Conservation (phyloP, 192 early-diverging fungal species). For the Coemansia sp. region DNA sequence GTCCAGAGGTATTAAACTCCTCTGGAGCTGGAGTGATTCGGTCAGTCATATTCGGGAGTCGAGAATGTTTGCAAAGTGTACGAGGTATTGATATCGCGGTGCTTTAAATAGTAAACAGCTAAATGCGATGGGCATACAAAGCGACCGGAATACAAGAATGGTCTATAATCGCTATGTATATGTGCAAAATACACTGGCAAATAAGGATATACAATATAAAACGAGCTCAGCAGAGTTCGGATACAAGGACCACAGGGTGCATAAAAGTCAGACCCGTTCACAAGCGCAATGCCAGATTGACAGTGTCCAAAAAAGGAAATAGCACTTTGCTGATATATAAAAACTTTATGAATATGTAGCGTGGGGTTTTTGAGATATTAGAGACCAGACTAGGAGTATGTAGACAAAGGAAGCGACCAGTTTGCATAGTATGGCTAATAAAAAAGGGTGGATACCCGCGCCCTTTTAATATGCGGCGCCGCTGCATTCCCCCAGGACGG, state of each 20-base stretch:
- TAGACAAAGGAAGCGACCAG: background rate
- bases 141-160: background rate
- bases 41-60: background rate
- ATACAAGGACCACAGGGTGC: background rate
- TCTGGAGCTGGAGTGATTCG: background rate
- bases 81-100: background rate
- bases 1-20: background rate
- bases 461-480: constrained; percentile 9
- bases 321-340: background rate
- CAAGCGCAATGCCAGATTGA: background rate
- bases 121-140: background rate
- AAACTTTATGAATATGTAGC: background rate
- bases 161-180: background rate
- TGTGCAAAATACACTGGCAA: background rate
- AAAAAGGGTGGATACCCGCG: constrained; percentile 4
- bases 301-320: constrained; percentile 11
- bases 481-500: background rate
- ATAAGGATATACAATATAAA: background rate
- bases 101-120: background rate
- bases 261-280: constrained; percentile 1
- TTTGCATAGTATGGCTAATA: background rate
- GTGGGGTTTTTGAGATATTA: background rate
- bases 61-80: background rate
- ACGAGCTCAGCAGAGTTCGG: background rate
- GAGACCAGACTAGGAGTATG: background rate